Evolutionary conservation across 2,329 filamentous ascomycete species (phyloP), one percentile per base, ranked within the genome.

Genomic region (Talaromyces verruculosus): DNA sequence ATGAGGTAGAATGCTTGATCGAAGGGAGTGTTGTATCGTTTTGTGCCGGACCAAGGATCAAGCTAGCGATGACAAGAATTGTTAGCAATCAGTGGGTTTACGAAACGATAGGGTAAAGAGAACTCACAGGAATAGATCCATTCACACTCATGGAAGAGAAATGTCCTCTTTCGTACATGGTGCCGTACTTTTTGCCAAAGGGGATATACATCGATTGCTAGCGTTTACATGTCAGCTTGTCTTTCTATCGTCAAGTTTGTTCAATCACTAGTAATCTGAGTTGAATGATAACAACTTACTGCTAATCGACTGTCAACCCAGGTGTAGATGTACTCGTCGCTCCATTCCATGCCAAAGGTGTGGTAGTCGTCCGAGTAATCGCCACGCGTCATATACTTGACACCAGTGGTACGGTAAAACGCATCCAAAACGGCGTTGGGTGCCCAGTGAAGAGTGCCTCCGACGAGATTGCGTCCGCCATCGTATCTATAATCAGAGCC

Each of bases 321-420:
- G 5, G 64, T 66, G 25, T 66, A 66, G 5, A 66, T 63, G 30
- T 66, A 66, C 2, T 61, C 19, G 4, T 66, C 64, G 19, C 64
- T 66, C 64, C 64, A 66, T 66, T 66, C 64, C 64, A 66, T 66
- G 15, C 64, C 64, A 41, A 63, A 66, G 3, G 60, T 63, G 35
- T 66, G 64, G 22, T 62, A 66, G 19, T 37, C 51, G 25, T 66
- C 64, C 15, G 64, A 66, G 45, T 66, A 66, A 51, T 66, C 64
- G 7, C 49, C 64, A 2, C 64, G 49, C 13, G 59, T 66, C 60
- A 63, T 63, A 17, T 66, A 66, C 5, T 57, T 57, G 22, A 63
- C 64, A 5, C 64, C 64, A 35, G 17, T 63, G 1, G 64, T 66
- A 22, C 64, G 64, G 49, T 51, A 66, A 19, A 63, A 66, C 17